phyloP scores from a whole-genome alignment of 768 basidiomycete genomes.

The Kwoniella europaea region DNA sequence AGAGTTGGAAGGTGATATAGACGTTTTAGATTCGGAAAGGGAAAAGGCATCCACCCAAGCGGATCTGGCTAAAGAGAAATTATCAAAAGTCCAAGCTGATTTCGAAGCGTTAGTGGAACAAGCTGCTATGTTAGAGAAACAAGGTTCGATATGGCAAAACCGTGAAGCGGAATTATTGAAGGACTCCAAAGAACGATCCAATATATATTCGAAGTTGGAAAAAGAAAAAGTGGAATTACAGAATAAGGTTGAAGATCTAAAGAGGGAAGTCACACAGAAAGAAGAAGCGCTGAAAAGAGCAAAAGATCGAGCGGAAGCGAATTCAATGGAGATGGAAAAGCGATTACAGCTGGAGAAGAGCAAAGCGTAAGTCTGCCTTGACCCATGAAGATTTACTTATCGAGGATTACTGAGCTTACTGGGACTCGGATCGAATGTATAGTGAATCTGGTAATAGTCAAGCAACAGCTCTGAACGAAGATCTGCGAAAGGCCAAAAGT shows the following conservation, averaged over 20 bases:
- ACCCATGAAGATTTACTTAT: background rate
- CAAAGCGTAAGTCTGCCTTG: constrained; percentile 64
- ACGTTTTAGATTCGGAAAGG: constrained; percentile 81
- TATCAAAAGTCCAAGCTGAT: constrained; percentile 33
- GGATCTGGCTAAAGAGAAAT: constrained; percentile 32
- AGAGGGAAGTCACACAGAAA: constrained; percentile 70
- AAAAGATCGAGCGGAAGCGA: constrained; percentile 74
- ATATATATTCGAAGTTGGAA: constrained; percentile 67
- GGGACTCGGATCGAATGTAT: constrained; percentile 17
- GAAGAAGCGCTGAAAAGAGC: constrained; percentile 77
- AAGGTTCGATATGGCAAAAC: constrained; percentile 70
- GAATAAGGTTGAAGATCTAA: constrained; percentile 71
- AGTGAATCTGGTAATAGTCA: constrained; percentile 68
- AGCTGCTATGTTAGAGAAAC: constrained; percentile 76
- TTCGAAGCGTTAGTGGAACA: constrained; percentile 68
- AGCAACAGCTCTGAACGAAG: constrained; percentile 66
- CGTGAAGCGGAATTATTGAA: constrained; percentile 70
- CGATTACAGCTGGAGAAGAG: constrained; percentile 71
- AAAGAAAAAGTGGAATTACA: constrained; percentile 68
- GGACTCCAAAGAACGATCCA: constrained; percentile 66
- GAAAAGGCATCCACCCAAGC: constrained; percentile 72
- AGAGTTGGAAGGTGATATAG: constrained; percentile 79
- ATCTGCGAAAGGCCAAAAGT: constrained; percentile 72
- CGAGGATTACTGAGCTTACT: background rate
- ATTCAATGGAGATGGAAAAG: constrained; percentile 70